phyloP scores from a whole-genome alignment of 2,329 filamentous ascomycete species.

The Colletotrichum ledebouriae region DNA sequence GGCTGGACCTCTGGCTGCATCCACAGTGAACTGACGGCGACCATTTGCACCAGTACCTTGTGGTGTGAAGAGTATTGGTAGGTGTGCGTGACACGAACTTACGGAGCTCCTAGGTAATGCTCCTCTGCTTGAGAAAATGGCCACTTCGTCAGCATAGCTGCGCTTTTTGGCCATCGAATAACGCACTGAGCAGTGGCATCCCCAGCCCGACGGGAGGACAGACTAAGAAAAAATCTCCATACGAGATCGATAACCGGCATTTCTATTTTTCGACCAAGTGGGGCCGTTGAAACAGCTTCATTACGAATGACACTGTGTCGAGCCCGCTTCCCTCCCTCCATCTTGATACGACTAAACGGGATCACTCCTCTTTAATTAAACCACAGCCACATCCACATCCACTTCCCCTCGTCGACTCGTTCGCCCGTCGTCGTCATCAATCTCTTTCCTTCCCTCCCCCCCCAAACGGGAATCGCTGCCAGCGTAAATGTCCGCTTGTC shows the following conservation, averaged over 20 bases:
- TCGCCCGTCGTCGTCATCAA: constrained; percentile 23
- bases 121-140: too few relatives aligned
- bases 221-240: constrained; percentile 28
- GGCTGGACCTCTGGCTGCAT: constrained; percentile 11
- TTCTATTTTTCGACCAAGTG: constrained; percentile 41
- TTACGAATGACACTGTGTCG: constrained; percentile 37
- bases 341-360: constrained; percentile 27
- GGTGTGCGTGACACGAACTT: too few relatives aligned
- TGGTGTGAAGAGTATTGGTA: background rate
- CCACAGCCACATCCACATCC: constrained; percentile 40
- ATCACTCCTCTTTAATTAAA: constrained; percentile 30
- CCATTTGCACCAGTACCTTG: background rate
- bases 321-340: constrained; percentile 8
- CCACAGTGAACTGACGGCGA: constrained; percentile 14
- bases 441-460: background rate
- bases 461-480: constrained; percentile 12
- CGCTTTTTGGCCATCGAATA: constrained; percentile 25
- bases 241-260: constrained; percentile 41
- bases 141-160: constrained; percentile 11
- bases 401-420: background rate
- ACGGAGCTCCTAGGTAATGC: too few relatives aligned
- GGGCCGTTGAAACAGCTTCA: constrained; percentile 42
- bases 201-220: background rate
- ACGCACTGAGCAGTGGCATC: background rate
- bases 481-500: constrained; percentile 17